A percentile compares a stretch with the other conserved stretches of the same genome.
Evolutionary conservation across 306 rosid genomes (phyloP).

Genomic region (Fragaria nilgerrensis): DNA sequence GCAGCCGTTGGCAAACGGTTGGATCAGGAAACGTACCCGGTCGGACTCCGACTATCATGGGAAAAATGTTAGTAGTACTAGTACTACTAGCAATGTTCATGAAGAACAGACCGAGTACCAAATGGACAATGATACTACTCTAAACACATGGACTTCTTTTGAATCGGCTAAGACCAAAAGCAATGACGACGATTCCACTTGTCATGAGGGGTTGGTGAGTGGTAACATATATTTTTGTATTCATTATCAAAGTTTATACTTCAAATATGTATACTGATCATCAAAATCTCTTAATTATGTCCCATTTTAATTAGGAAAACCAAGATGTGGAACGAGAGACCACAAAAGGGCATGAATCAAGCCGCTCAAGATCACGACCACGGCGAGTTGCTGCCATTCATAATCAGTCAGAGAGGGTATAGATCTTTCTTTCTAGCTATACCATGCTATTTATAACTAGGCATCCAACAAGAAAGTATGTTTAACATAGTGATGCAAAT

Average conservation of each 20-base stretch:
- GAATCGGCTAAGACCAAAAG: slow-evolving; percentile 52
- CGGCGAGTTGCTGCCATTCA: slow-evolving; percentile 48
- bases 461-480: not conserved
- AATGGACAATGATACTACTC: slow-evolving; percentile 40
- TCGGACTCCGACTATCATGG: slow-evolving; percentile 27
- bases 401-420: slow-evolving; percentile 62
- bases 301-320: slow-evolving; percentile 22
- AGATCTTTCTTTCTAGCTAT: not conserved
- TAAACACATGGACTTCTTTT: slow-evolving; percentile 49
- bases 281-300: not conserved
- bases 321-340: slow-evolving; percentile 36
- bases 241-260: not conserved
- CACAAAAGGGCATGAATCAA: slow-evolving; percentile 33
- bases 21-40: slow-evolving; percentile 30
- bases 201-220: slow-evolving; percentile 44
- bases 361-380: slow-evolving; percentile 37
- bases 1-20: not conserved
- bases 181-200: slow-evolving; percentile 46
- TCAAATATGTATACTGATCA: not conserved
- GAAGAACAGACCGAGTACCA: slow-evolving; percentile 30
- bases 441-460: not conserved
- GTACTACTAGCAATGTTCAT: slow-evolving; percentile 11
- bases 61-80: slow-evolving; percentile 19
- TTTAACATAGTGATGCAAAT: not conserved
- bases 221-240: slow-evolving; percentile 15